phyloP scores from a whole-genome alignment of 2,329 filamentous ascomycete species.

The Aspergillus piperis region DNA sequence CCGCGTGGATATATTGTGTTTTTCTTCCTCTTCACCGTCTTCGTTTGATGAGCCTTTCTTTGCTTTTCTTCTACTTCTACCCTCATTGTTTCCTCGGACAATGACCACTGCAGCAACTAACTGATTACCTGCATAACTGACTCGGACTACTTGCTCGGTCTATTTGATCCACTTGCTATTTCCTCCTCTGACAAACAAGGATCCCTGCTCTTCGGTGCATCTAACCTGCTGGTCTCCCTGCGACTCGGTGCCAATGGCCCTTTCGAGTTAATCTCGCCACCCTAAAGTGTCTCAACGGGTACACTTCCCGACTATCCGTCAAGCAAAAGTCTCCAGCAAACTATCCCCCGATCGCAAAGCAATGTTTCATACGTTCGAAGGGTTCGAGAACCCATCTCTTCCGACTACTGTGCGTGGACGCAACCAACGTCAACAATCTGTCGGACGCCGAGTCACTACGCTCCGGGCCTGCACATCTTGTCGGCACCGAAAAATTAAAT shows the following conservation, averaged over 20 bases:
- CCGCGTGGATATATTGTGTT: conserved; percentile 4
- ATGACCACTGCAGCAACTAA: conserved; percentile 4
- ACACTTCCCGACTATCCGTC: neutral
- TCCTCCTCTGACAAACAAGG: neutral
- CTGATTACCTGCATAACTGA: conserved; percentile 4
- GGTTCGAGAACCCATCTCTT: conserved; percentile 39
- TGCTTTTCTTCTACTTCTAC: neutral
- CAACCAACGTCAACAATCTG: conserved; percentile 37
- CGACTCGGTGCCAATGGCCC: conserved; percentile 12
- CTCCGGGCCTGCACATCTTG: conserved; percentile 69
- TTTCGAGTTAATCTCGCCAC: conserved; percentile 11
- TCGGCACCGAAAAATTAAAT: conserved; percentile 79
- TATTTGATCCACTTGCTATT: neutral
- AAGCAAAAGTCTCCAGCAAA: neutral
- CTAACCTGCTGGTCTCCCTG: conserved; percentile 6
- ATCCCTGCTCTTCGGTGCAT: conserved; percentile 11
- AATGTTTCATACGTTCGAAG: conserved; percentile 48
- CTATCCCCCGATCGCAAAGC: conserved; percentile 5
- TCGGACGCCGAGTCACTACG: conserved; percentile 41
- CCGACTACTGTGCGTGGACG: conserved; percentile 32
- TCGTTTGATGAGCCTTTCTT: neutral
- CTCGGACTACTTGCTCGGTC: neutral
- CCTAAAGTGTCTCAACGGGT: conserved; percentile 17
- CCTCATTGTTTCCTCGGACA: neutral
- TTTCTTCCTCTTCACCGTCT: neutral